phyloP scores from a whole-genome alignment of 371 early-diverging fungal genomes.

The Aphelidium insulamus region DNA sequence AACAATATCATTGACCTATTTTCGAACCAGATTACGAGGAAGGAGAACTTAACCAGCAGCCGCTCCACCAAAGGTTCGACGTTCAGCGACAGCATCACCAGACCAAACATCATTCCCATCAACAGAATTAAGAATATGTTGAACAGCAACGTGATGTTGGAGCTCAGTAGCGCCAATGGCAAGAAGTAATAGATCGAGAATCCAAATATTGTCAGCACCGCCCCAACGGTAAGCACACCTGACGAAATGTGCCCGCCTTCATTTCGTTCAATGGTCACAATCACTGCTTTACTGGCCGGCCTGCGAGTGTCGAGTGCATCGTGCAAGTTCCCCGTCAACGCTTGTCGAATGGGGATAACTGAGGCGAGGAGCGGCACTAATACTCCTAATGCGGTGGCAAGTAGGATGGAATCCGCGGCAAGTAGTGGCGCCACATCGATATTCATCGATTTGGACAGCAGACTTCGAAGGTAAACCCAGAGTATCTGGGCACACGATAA shows the following conservation, averaged over 20 bases:
- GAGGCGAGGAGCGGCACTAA: slow-evolving; percentile 4
- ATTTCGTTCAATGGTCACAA: slow-evolving; percentile 3
- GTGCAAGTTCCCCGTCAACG: slow-evolving; percentile 3
- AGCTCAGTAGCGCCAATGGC: slow-evolving; percentile 6
- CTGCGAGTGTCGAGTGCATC: slow-evolving; percentile 4
- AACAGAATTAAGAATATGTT: slow-evolving; percentile 9
- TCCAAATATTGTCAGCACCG: slow-evolving; percentile 1
- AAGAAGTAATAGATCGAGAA: slow-evolving; percentile 10
- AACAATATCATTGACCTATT: slow-evolving; percentile 3
- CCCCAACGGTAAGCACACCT: background rate
- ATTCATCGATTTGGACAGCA: background rate
- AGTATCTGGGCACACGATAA: slow-evolving; percentile 2
- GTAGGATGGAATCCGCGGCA: background rate
- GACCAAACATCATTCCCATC: slow-evolving; percentile 9
- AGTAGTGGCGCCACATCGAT: background rate
- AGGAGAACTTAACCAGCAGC: slow-evolving; percentile 1
- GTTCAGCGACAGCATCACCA: slow-evolving; percentile 8
- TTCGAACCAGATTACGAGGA: slow-evolving; percentile 6
- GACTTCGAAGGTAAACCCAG: background rate
- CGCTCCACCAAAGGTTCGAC: slow-evolving; percentile 7
- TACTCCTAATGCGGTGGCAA: slow-evolving; percentile 3
- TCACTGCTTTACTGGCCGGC: background rate
- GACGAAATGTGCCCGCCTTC: background rate
- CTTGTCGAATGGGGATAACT: slow-evolving; percentile 3
- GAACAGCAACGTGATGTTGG: slow-evolving; percentile 7